Base-by-base conservation (phyloP, 1,284 basidiomycete species). In the Butyriboletus appendiculatus region DNA sequence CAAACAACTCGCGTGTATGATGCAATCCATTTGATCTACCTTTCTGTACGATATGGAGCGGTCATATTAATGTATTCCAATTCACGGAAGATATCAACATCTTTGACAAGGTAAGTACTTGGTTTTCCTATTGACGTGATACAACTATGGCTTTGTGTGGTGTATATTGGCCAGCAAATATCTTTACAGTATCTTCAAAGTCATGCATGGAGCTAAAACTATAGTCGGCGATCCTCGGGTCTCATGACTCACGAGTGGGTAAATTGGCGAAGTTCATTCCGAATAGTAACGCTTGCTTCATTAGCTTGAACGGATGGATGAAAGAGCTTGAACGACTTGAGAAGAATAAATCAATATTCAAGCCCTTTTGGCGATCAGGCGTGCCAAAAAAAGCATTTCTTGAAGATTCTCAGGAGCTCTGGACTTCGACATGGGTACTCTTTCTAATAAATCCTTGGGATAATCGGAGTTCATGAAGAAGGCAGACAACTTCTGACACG, bases 201-300 rank as follows among this genome's bases (percentile, higher is more conserved):
- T n/a, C n/a, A n/a, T n/a, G n/a, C n/a, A n/a, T n/a, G n/a, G n/a
- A n/a, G n/a, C n/a, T n/a, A n/a, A n/a, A n/a, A n/a, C n/a, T n/a
- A n/a, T n/a, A n/a, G n/a, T n/a, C n/a, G n/a, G n/a, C n/a, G n/a
- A n/a, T n/a, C n/a, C n/a, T n/a, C n/a, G n/a, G n/a, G n/a, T n/a
- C n/a, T n/a, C n/a, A n/a, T n/a, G n/a, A n/a, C n/a, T n/a, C n/a
- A 56, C 16, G 1, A 50, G 62, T 64, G 9, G 3, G 62, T 46
- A 32, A 5, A 37, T 26, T 3, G 0, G 8, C 4, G 5, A 16
- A 1, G 1, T 8, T 35, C 5, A 1, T 18, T 38, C 11, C n/a
- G 0, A 10, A 30, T 45, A 5, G 7, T 52, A 35, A 63, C n/a
- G 1, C 5, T 26, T 28, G 4, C 7, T 30, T 3, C 8, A 14